These are phyloP conservation scores for Cutaneotrichosporon daszewskae DNA, from an alignment of 1,284 basidiomycete species.

Conservation along the genomic window DNA sequence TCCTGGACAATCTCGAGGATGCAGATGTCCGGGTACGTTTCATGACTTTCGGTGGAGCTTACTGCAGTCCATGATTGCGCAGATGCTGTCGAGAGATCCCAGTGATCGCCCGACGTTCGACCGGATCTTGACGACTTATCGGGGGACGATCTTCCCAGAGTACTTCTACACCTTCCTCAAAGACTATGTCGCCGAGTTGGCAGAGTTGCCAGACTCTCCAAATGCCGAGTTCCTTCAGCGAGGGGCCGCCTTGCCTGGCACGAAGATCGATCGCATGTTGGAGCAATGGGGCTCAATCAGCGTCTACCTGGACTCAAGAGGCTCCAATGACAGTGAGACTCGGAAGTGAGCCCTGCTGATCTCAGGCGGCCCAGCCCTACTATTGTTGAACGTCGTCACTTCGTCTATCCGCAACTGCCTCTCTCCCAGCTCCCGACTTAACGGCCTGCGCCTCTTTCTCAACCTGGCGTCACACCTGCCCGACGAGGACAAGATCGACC, in stretches of 20 bases:
- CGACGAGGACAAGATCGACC: conserved; percentile 92
- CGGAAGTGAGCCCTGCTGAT: conserved; percentile 9
- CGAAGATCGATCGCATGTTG: conserved; percentile 37
- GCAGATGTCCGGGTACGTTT: conserved; percentile 66
- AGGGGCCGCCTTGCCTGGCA: conserved; percentile 25
- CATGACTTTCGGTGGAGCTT: neutral
- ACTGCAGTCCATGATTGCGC: conserved; percentile 69
- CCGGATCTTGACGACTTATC: conserved; percentile 67
- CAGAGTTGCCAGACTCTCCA: conserved; percentile 53
- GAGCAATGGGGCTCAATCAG: conserved; percentile 44
- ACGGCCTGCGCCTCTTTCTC: conserved; percentile 79
- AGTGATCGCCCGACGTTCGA: conserved; percentile 73
- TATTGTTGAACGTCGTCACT: conserved; percentile 76
- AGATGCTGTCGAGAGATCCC: conserved; percentile 84
- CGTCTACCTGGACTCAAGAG: conserved; percentile 35
- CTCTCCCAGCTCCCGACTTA: conserved; percentile 78
- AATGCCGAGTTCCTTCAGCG: conserved; percentile 24
- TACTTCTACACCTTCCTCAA: conserved; percentile 91
- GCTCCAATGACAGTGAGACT: conserved; percentile 26
- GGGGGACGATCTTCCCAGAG: conserved; percentile 78
- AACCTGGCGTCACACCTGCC: conserved; percentile 76
- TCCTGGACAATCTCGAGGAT: conserved; percentile 73
- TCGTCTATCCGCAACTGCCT: conserved; percentile 85
- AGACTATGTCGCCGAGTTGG: conserved; percentile 73
- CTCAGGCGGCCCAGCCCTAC: conserved; percentile 69